These are phyloP conservation scores for Fistulifera pelliculosa DNA, from an alignment of 108 stramenopile species.

Conservation along the genomic window DNA sequence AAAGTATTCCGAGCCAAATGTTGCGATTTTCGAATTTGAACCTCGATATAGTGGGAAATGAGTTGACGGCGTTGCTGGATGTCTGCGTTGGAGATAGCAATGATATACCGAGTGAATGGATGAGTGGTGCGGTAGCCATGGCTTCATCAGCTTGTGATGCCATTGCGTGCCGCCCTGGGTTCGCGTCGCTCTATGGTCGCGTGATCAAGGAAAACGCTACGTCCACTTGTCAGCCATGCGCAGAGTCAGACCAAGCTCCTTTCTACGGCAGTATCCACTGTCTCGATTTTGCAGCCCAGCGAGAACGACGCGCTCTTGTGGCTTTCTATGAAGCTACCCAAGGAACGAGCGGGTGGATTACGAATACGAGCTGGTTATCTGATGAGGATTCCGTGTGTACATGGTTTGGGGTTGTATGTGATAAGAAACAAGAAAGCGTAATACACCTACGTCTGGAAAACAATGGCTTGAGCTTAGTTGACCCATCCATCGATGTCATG, in stretches of 20 bases:
- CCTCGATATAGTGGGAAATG: too few relatives aligned
- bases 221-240: conserved; percentile 42
- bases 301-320: conserved; percentile 5
- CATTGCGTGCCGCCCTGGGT: conserved; percentile 65
- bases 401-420: conserved; percentile 50
- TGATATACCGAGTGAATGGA: conserved; percentile 22
- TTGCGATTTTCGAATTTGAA: conserved; percentile 4
- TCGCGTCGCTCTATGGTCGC: conserved; percentile 28
- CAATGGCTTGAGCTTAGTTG: conserved; percentile 1
- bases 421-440: conserved; percentile 19
- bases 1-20: conserved; percentile 9
- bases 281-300: conserved; percentile 31
- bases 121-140: conserved; percentile 37
- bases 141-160: conserved; percentile 50
- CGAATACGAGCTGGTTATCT: conserved; percentile 14
- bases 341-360: conserved; percentile 3
- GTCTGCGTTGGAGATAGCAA: too few relatives aligned
- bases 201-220: conserved; percentile 23
- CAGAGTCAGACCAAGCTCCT: conserved; percentile 34
- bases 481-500: not conserved
- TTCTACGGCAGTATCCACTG: conserved; percentile 58
- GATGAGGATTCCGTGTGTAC: conserved; percentile 33
- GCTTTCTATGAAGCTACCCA: conserved; percentile 13
- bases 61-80: too few relatives aligned
- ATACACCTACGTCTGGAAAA: conserved; percentile 38